A percentile compares a stretch with the other conserved stretches of the same genome.
Conservation (phyloP, 495 filamentous ascomycete species). For the Neurospora sp. region DNA sequence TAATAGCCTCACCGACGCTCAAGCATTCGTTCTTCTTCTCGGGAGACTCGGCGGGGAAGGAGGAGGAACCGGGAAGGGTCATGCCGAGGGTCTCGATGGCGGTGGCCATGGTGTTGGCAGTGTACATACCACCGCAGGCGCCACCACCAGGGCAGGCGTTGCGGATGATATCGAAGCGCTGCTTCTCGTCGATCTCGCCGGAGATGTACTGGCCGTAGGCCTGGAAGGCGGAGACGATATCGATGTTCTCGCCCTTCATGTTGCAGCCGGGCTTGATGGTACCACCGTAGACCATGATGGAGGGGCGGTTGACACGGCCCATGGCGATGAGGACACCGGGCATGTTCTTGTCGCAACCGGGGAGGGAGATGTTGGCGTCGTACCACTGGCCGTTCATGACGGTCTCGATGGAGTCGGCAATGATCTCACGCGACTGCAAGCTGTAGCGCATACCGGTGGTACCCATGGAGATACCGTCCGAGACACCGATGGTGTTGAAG, state of each 20-base stretch:
- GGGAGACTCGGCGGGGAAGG: slow-evolving; percentile 79
- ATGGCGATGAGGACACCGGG: slow-evolving; percentile 96
- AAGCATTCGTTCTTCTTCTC: slow-evolving; percentile 82
- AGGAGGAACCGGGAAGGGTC: slow-evolving; percentile 87
- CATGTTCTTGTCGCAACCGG: slow-evolving; percentile 99
- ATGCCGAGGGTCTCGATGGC: slow-evolving; percentile 97
- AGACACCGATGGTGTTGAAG: slow-evolving; percentile 97
- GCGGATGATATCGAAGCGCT: slow-evolving; percentile 88
- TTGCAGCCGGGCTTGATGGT: slow-evolving; percentile 88
- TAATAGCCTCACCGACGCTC: slow-evolving; percentile 75
- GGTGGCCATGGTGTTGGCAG: slow-evolving; percentile 95
- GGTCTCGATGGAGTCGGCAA: slow-evolving; percentile 96
- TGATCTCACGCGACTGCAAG: slow-evolving; percentile 87
- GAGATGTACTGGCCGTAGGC: slow-evolving; percentile 91
- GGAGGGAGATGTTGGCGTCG: slow-evolving; percentile 94
- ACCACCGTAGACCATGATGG: slow-evolving; percentile 95
- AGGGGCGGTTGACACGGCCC: slow-evolving; percentile 88
- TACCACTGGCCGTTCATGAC: slow-evolving; percentile 99
- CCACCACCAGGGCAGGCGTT: slow-evolving; percentile 89
- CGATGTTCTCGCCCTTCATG: slow-evolving; percentile 66
- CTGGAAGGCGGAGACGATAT: slow-evolving; percentile 96
- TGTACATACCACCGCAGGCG: slow-evolving; percentile 98
- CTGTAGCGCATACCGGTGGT: slow-evolving; percentile 88
- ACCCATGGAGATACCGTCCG: slow-evolving; percentile 74
- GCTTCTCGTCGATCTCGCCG: slow-evolving; percentile 82